A percentile compares a stretch with the other conserved stretches of the same genome.
Conservation (phyloP, 2,329 filamentous ascomycete species). For the Paraphoma sp. region DNA sequence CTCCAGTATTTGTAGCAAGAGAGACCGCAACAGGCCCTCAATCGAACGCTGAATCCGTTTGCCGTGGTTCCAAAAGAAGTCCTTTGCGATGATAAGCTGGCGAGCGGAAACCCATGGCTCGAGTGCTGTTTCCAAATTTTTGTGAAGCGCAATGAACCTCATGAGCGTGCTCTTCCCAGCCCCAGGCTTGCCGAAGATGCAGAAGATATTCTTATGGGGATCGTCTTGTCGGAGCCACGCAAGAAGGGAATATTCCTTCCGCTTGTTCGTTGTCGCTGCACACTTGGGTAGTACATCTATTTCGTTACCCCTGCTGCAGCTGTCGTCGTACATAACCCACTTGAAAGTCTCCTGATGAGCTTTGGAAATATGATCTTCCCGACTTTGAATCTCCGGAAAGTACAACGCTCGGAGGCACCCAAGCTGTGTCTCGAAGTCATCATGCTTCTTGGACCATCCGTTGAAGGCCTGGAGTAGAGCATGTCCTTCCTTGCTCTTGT, state of each 20-base stretch:
- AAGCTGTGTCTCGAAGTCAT: background rate
- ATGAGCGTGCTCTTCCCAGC: slow-evolving; percentile 45
- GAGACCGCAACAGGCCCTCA: background rate
- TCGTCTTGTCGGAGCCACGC: background rate
- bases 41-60: background rate
- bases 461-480: background rate
- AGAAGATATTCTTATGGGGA: slow-evolving; percentile 38
- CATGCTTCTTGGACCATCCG: slow-evolving; percentile 5
- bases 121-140: background rate
- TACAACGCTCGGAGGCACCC: slow-evolving; percentile 12
- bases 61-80: background rate
- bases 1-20: background rate
- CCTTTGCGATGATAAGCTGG: background rate
- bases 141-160: slow-evolving; percentile 29
- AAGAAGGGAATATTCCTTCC: background rate
- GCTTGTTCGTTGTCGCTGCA: background rate
- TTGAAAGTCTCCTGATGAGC: slow-evolving; percentile 14
- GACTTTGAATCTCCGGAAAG: slow-evolving; percentile 2
- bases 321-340: slow-evolving; percentile 9
- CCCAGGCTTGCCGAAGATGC: slow-evolving; percentile 43
- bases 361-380: slow-evolving; percentile 1
- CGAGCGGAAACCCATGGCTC: background rate
- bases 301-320: background rate
- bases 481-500: background rate
- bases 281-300: background rate